Percentiles rank a stretch among this genome's conserved stretches.
Conservation (phyloP, 148 eudicot species). For the Dianthus caryophyllus region DNA sequence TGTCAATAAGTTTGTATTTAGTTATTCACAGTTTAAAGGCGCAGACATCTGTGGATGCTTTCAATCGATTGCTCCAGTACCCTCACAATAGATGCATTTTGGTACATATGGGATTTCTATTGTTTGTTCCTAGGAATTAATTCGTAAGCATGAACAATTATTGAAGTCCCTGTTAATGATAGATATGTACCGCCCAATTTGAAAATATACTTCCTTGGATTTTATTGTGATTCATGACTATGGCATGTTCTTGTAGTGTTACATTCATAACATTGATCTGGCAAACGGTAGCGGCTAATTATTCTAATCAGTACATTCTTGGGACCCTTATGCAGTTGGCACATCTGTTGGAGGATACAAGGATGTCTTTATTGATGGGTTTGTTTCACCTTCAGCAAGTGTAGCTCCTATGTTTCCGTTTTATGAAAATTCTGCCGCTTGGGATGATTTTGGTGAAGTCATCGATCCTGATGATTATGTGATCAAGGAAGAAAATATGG, state of each 20-base stretch:
- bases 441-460: slow-evolving; percentile 99
- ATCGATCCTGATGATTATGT: slow-evolving; percentile 90
- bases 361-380: slow-evolving; percentile 84
- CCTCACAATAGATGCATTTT: not conserved
- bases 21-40: not conserved
- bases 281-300: not conserved
- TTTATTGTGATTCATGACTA: not conserved
- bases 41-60: not conserved
- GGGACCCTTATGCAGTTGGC: slow-evolving; percentile 43
- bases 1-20: not conserved
- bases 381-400: slow-evolving; percentile 70
- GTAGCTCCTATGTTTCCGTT: slow-evolving; percentile 92
- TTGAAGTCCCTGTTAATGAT: not conserved
- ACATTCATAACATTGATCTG: not conserved
- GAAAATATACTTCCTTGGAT: not conserved
- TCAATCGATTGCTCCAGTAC: not conserved
- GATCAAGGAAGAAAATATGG: slow-evolving; percentile 85
- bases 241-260: not conserved
- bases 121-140: not conserved
- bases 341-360: slow-evolving; percentile 44
- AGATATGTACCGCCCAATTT: not conserved
- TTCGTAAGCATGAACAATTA: not conserved
- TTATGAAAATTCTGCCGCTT: slow-evolving; percentile 53
- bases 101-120: not conserved
- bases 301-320: slow-evolving; percentile 5